A percentile compares a stretch with the other conserved stretches of the same genome.
Conservation (phyloP, 805 yeast species). For the Dipodascopsis tothii region DNA sequence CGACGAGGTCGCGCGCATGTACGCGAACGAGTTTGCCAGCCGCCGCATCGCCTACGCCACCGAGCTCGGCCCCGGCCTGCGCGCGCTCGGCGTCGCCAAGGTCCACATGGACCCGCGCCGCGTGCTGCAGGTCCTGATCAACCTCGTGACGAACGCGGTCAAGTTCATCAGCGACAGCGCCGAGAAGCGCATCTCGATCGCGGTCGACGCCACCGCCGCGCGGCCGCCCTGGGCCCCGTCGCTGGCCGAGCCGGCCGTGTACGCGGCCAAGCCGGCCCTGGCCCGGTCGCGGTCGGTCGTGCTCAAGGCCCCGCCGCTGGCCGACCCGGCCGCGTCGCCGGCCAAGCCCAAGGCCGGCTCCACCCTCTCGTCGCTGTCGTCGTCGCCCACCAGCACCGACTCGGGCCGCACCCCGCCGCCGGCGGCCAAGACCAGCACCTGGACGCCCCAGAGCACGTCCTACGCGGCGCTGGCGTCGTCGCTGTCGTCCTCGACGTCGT, state of each 20-base stretch:
- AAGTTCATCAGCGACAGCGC: slow-evolving; percentile 93
- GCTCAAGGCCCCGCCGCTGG: too few species aligned
- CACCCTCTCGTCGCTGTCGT: too few species aligned
- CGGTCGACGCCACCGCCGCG: slow-evolving; percentile 15
- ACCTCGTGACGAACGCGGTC: slow-evolving; percentile 78
- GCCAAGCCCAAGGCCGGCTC: too few species aligned
- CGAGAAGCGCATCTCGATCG: slow-evolving; percentile 32
- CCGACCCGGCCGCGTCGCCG: background rate
- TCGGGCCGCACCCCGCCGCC: background rate
- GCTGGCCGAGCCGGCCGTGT: too few species aligned
- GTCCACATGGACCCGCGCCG: slow-evolving; percentile 84
- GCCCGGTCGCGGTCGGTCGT: background rate
- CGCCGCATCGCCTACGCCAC: slow-evolving; percentile 63
- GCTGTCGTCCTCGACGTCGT: slow-evolving; percentile 7
- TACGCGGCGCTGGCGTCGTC: slow-evolving; percentile 19
- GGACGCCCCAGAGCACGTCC: slow-evolving; percentile 3
- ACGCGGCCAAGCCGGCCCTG: background rate
- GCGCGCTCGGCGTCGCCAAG: slow-evolving; percentile 28
- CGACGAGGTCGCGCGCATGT: slow-evolving; percentile 65
- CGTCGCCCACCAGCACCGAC: background rate
- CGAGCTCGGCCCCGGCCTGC: slow-evolving; percentile 31
- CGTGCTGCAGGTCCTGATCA: slow-evolving; percentile 86
- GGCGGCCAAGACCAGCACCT: too few species aligned
- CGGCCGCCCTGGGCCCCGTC: slow-evolving; percentile 2
- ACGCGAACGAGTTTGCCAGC: slow-evolving; percentile 68